Conservation (phyloP, 805 yeast species). For the Ogataea neopini region DNA sequence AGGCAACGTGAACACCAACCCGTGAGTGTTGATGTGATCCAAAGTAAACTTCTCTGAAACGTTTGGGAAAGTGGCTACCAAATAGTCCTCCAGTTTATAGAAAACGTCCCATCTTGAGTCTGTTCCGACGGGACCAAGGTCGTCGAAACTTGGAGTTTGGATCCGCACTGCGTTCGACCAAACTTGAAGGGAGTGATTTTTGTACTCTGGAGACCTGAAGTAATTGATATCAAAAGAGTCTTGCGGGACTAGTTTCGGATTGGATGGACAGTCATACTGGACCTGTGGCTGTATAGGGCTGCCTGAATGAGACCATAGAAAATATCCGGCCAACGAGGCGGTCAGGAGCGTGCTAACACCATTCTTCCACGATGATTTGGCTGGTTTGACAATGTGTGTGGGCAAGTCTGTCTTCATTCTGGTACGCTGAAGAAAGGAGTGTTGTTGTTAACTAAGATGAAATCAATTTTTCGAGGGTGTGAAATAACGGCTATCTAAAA, state of each 20-base stretch:
- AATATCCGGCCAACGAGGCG: not conserved
- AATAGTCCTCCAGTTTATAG: not conserved
- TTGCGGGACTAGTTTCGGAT: not conserved
- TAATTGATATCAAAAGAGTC: not conserved
- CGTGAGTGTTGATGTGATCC: conserved; percentile 1
- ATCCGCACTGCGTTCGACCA: conserved; percentile 2
- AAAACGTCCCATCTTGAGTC: conserved; percentile 2
- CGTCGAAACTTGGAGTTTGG: conserved; percentile 1
- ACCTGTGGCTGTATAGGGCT: too few relatives aligned
- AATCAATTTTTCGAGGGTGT: too few relatives aligned
- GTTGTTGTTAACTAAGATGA: too few relatives aligned
- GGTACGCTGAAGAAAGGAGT: too few relatives aligned
- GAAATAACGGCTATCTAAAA: not conserved
- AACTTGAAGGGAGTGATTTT: not conserved
- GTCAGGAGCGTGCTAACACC: not conserved
- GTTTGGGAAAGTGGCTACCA: not conserved
- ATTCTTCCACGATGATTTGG: not conserved
- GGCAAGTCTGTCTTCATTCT: not conserved
- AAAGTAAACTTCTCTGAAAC: not conserved
- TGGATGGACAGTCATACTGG: not conserved
- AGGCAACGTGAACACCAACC: not conserved
- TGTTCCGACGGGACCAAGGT: not conserved
- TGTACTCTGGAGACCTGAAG: conserved; percentile 1
- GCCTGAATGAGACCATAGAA: too few relatives aligned
- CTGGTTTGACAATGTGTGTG: not conserved